Percentiles rank a stretch among this genome's conserved stretches.
These are phyloP conservation scores for Aspergillus thermomutatus DNA, from an alignment of 2,329 filamentous ascomycete species.

Conservation along the genomic window DNA sequence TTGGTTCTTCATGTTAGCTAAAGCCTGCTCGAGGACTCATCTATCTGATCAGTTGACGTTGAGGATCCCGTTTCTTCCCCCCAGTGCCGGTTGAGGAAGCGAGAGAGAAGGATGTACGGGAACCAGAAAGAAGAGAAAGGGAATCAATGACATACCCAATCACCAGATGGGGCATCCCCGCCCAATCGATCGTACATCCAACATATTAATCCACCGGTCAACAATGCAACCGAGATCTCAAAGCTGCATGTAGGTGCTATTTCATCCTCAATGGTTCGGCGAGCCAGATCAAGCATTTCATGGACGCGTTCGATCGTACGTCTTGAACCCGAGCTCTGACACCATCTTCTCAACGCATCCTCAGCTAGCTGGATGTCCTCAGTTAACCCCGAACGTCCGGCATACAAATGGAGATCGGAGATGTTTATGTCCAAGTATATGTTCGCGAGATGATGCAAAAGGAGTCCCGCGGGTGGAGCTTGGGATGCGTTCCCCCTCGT, in stretches of 20 bases:
- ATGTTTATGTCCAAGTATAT: slow-evolving; percentile 1
- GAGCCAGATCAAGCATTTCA: slow-evolving; percentile 5
- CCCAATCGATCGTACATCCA: slow-evolving; percentile 11
- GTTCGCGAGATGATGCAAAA: not conserved
- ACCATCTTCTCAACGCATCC: slow-evolving; percentile 7
- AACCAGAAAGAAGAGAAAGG: too few relatives aligned
- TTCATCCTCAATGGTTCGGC: slow-evolving; percentile 3
- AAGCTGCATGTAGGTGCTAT: slow-evolving; percentile 1
- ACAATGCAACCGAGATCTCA: slow-evolving; percentile 5
- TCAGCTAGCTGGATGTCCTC: slow-evolving; percentile 9
- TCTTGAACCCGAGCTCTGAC: slow-evolving; percentile 1
- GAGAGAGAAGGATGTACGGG: too few relatives aligned
- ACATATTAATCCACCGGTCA: slow-evolving; percentile 7
- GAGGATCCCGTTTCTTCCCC: too few relatives aligned
- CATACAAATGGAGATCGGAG: slow-evolving; percentile 4
- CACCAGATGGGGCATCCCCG: not conserved
- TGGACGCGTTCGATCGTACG: slow-evolving; percentile 4
- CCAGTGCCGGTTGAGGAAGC: too few relatives aligned
- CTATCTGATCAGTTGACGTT: too few relatives aligned
- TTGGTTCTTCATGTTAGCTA: too few relatives aligned
- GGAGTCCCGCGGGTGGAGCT: not conserved
- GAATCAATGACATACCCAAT: not conserved
- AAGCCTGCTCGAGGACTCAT: too few relatives aligned
- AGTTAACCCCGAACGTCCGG: slow-evolving; percentile 5
- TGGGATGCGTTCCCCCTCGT: too few relatives aligned